Base-by-base conservation (phyloP, 345 rosid genomes). In the Erodium maritimum region DNA sequence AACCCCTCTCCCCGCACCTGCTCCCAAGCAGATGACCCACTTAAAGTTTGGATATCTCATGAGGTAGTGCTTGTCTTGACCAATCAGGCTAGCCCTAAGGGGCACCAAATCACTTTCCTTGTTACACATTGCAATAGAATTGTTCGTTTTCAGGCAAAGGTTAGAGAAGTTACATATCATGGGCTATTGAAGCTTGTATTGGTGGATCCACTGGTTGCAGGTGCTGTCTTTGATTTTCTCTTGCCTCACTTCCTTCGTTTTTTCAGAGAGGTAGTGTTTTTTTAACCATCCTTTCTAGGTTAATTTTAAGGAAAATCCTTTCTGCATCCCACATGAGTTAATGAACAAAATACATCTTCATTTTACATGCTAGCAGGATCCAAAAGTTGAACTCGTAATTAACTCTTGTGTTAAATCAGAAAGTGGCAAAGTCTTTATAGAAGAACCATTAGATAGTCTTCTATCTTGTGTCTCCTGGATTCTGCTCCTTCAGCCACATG, bases 101-200 rank as follows among this genome's bases (percentile, higher is more conserved):
- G n/a, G n/a, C n/a, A n/a, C n/a, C 37, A 5, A 29, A 24, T 19
- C 45, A 52, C 18, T 65, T 58, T 20, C 20, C 50, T 57, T 52
- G 58, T 60, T 61, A 65, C 17, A 22, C 21, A 13, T 42, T 12
- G 12, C 48, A 10, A 46, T 65, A 74, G 46, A 56, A 58, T 73
- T 61, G 19, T n/a, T 52, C 59, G 52, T 61, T 29, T 69, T 61
- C 56, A 89, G 96, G 91, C 76, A 74, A 79, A 78, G 61, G 78
- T 89, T 25, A 84, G 71, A 71, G 80, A 75, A 58, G 76, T 78
- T 21, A 57, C 79, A 69, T 89, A 89, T 71, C 68, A 68, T 60
- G 96, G 95, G 67, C 83, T 89, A 65, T 58, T 83, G 61, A 86
- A 82, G 81, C 84, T 89, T 59, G 85, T 86, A 67, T 62, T 86